A percentile compares a stretch with the other conserved stretches of the same genome.
Evolutionary conservation across 352 stramenopile genomes (phyloP).

Genomic region (Globisporangium carolinianum): DNA sequence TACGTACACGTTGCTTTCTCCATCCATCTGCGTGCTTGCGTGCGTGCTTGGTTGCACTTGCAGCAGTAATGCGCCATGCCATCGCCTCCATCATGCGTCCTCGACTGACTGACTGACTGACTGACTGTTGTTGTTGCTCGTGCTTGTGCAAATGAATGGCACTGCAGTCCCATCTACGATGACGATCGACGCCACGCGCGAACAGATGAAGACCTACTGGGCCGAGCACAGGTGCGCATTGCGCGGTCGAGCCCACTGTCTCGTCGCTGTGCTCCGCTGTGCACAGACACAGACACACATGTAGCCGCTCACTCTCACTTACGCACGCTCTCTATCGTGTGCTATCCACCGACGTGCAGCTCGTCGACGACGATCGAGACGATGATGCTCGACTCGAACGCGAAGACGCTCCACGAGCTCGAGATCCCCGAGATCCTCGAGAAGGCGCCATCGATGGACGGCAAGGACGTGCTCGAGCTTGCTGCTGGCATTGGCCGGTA

Average conservation of each 20-base stretch:
- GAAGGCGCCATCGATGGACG: conserved; percentile 45
- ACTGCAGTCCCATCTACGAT: conserved; percentile 18
- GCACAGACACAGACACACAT: not conserved
- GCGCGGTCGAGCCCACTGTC: not conserved
- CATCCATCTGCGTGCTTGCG: not conserved
- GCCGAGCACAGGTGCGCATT: conserved; percentile 44
- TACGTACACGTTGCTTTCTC: not conserved
- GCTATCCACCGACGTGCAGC: not conserved
- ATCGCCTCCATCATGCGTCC: not conserved
- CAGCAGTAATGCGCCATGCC: not conserved
- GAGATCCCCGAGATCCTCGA: conserved; percentile 75
- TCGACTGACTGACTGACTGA: not conserved
- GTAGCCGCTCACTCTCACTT: conserved; percentile 1
- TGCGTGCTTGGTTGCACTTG: not conserved
- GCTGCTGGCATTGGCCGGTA: conserved; percentile 62
- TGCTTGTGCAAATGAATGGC: not conserved
- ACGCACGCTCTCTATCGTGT: not conserved
- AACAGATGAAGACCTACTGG: conserved; percentile 81
- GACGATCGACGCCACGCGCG: conserved; percentile 46
- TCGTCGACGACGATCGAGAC: conserved; percentile 53
- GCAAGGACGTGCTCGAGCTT: conserved; percentile 64
- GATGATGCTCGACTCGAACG: conserved; percentile 85
- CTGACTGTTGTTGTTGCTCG: not conserved
- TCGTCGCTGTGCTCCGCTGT: too few relatives aligned
- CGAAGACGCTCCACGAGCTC: conserved; percentile 61